Base-by-base conservation (phyloP, 768 basidiomycete species). In the Trametes punicea region DNA sequence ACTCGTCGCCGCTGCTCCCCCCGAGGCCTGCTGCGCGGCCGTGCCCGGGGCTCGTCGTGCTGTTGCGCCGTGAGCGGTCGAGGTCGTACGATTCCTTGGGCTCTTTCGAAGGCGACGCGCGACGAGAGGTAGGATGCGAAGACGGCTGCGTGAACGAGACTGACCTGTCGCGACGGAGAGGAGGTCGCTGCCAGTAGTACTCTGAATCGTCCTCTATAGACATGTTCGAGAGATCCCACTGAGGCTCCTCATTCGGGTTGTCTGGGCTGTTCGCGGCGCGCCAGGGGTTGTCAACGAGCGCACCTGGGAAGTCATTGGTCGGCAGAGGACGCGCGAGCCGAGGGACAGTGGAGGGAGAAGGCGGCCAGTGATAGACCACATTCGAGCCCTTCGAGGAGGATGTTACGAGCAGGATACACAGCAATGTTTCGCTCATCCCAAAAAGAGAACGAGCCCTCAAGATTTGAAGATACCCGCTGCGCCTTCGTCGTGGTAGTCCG, bases 301-400 rank as follows among this genome's bases (percentile, higher is more conserved):
- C 74, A 27, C 81, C 74, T 40, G 70, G 77, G 29, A 70, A 68
- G 29, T 70, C 67, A 55, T 74, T 66, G 10, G 74, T 72, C 13
- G 87, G 87, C 26, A 77, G 75, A 3, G 92, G 82, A 46, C 93
- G 84, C 48, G 82, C 80, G 26, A 96, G 80, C 54, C 94, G 79
- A 4, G 84, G 77, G 5, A 83, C 78, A 1, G 82, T 72, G 11
- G 73, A 64, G 13, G 92, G 90, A 13, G 75, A 76, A 13, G 90
- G 86, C 0, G 94, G 94, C 88, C 92, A 96, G 59, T 89, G 79
- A 67, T 85, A 93, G 49, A 92, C 87, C 5, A 93, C 73, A 61
- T 76, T 87, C 9, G 85, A 82, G 25, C 88, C 90, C 65, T 85
- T 89, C 6, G 90, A 85, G 8, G 92, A 93, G 11, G 87, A 85